Conservation (phyloP, 2,329 filamentous ascomycete species). For the Fusarium redolens region DNA sequence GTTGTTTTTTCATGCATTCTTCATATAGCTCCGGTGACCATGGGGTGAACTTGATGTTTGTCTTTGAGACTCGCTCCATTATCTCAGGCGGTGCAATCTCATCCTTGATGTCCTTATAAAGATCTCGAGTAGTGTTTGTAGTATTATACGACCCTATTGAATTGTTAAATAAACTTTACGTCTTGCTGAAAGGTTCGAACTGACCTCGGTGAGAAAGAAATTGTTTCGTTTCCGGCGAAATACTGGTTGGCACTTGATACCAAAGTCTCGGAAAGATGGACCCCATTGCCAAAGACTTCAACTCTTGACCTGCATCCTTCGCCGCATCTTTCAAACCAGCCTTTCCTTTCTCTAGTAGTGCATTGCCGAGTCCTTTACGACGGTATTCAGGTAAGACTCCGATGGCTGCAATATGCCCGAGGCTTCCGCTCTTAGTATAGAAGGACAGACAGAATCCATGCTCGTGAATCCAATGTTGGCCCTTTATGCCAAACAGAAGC, state of each 20-base stretch:
- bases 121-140: constrained; percentile 4
- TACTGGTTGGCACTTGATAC: constrained; percentile 28
- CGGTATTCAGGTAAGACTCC: constrained; percentile 35
- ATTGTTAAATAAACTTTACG: too few relatives aligned
- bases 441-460: constrained; percentile 35
- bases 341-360: constrained; percentile 23
- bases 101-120: constrained; percentile 32
- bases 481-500: constrained; percentile 1
- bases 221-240: constrained; percentile 15
- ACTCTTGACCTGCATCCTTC: neutral
- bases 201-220: constrained; percentile 37
- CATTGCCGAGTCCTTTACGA: constrained; percentile 31
- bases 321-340: neutral
- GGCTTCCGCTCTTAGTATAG: neutral
- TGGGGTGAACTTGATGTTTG: constrained; percentile 28
- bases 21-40: constrained; percentile 41
- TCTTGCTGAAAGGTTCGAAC: too few relatives aligned
- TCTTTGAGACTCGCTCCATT: constrained; percentile 34
- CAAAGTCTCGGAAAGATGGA: constrained; percentile 39
- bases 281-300: constrained; percentile 34
- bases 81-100: constrained; percentile 21
- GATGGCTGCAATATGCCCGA: constrained; percentile 31
- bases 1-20: constrained; percentile 40
- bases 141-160: too few relatives aligned
- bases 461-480: constrained; percentile 31